Base-by-base conservation (phyloP, 2,329 filamentous ascomycete genomes). In the Xylaria sp. region DNA sequence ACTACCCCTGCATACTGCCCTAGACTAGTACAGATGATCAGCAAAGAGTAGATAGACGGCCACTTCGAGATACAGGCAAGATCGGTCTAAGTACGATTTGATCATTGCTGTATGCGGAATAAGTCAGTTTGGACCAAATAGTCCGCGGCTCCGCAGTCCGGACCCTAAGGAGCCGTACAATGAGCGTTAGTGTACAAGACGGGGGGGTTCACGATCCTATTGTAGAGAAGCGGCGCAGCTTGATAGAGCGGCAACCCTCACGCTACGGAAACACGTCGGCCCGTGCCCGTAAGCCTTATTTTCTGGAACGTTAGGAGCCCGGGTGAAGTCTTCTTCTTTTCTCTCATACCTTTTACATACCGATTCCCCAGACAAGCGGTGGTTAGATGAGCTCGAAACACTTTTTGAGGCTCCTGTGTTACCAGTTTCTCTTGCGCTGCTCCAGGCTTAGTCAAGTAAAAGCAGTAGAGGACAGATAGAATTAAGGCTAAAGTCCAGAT, bases 261-360 rank as follows among this genome's bases (percentile, higher is more conserved):
- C 9, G 16, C 25, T 9, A 27, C 10, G 48, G 21, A 27, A 16
- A 51, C 23, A 51, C 48, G 23, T 27, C 23, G 23, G 48, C 23
- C 23, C 23, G 25, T 3, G 13, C 10, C 18, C 23, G 10, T 29
- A 51, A 51, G 48, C 48, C 21, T 29, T 16, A 27, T 16, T 9
- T 13, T 47, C 18, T 47, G 18, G 18, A 21, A 47, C 18, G 18
- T 35, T 35, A 35, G 29, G 29, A 32, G 32, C 6, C 32, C 5
- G 5, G 32, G 10, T 10, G 5, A 35, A 6, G 32, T 8, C 29
- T 32, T 35, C 32, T 32, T 35, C 32, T 35, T 44, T 78, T 73
- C 27, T 79, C 72, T 40, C 82, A 65, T 1, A 74, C 81, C 37
- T 74, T 68, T 61, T 82, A 69, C 9, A 83, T 74, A 1, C 79